Percentiles rank a stretch among this genome's conserved stretches.
These are phyloP conservation scores for Phytophthora nicotianae DNA, from an alignment of 352 stramenopile species.

Conservation along the genomic window DNA sequence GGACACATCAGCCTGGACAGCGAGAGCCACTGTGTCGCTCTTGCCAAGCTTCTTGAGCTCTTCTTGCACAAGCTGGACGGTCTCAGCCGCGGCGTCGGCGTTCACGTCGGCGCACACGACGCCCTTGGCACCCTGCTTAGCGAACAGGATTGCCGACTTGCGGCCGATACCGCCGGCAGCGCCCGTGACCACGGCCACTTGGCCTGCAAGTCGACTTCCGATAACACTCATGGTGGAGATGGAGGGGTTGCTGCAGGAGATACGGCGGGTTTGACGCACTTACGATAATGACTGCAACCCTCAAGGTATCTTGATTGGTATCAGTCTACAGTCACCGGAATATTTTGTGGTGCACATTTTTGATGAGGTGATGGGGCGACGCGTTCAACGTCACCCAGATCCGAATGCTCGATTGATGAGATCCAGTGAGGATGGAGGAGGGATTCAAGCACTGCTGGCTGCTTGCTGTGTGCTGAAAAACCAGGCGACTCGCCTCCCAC, in stretches of 20 bases:
- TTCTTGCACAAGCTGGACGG: constrained; percentile 64
- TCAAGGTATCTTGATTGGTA: constrained; percentile 8
- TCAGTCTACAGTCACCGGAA: constrained; percentile 7
- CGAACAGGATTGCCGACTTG: constrained; percentile 84
- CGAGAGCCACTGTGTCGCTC: constrained; percentile 54
- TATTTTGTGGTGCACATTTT: constrained; percentile 1
- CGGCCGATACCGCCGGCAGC: constrained; percentile 83
- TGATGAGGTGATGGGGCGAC: constrained; percentile 8
- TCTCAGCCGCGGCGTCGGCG: constrained; percentile 66
- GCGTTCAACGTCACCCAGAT: constrained; percentile 5
- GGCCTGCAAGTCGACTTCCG: constrained; percentile 61
- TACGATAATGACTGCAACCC: constrained; percentile 28
- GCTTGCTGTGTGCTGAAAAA: too few relatives aligned
- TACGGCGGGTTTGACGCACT: constrained; percentile 19
- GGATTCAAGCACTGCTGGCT: not conserved
- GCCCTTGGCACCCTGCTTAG: constrained; percentile 74
- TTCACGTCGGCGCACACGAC: constrained; percentile 87
- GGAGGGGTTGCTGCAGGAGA: not conserved
- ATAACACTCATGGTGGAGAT: constrained; percentile 52
- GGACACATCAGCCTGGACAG: constrained; percentile 74
- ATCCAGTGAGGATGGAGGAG: not conserved
- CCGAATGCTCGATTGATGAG: not conserved
- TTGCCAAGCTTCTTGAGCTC: constrained; percentile 68
- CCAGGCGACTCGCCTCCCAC: too few relatives aligned
- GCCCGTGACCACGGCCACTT: constrained; percentile 86